Evolutionary conservation across 805 yeast genomes (phyloP).

Genomic region (Candida corydali): DNA sequence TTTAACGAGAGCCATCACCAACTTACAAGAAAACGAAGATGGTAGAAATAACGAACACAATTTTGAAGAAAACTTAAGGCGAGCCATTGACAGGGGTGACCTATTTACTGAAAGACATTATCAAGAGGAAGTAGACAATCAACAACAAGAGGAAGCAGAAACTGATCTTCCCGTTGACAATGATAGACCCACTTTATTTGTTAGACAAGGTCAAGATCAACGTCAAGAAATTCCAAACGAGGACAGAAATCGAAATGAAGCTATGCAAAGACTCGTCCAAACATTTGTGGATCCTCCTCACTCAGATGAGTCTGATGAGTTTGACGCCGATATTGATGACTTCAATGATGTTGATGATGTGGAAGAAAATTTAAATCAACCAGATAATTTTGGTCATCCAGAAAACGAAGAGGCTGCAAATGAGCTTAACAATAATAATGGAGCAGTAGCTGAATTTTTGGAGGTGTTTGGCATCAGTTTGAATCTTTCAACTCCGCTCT

Average conservation of each 20-base stretch:
- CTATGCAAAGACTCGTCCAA: neutral
- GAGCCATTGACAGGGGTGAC: constrained; percentile 14
- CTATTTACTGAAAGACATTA: constrained; percentile 2
- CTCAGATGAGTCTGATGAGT: neutral
- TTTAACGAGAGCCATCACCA: constrained; percentile 25
- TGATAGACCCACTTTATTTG: constrained; percentile 4
- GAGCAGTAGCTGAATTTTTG: constrained; percentile 24
- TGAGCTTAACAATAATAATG: constrained; percentile 13
- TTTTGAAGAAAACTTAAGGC: constrained; percentile 16
- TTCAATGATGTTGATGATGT: neutral
- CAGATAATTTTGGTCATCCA: no score
- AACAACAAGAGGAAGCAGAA: constrained; percentile 6
- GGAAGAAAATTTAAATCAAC: constrained; percentile 1
- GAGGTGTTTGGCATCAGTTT: constrained; percentile 33
- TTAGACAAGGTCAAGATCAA: no score
- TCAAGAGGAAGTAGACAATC: neutral
- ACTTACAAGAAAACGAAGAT: constrained; percentile 15
- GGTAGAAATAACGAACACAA: constrained; percentile 4
- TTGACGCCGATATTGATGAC: neutral
- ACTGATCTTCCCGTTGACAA: constrained; percentile 8
- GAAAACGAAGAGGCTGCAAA: neutral
- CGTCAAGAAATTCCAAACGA: no score
- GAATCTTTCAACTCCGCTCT: constrained; percentile 32
- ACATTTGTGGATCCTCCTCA: neutral
- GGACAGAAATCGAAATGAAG: neutral